Evolutionary conservation across 2,329 filamentous ascomycete genomes (phyloP).

Genomic region (Microcyclospora tardicrescens): DNA sequence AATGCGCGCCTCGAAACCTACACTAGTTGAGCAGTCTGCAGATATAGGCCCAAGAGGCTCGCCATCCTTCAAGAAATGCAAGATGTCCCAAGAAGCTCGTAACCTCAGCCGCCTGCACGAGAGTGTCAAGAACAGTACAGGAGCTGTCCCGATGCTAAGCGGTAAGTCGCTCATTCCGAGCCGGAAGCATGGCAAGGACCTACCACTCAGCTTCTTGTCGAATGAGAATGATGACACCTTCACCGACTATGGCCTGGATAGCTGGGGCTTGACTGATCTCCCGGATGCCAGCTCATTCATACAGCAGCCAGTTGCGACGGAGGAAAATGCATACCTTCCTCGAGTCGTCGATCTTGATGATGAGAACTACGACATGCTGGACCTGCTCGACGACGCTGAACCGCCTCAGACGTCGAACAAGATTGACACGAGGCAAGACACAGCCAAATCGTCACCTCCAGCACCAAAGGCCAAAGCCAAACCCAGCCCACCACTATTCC

Average conservation of each 20-base stretch:
- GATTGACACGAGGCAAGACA: too few species aligned
- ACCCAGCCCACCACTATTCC: too few species aligned
- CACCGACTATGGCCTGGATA: too few species aligned
- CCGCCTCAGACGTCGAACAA: neutral
- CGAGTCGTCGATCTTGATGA: neutral
- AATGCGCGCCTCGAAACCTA: conserved; percentile 11
- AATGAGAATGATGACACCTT: too few species aligned
- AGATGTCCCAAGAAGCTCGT: conserved; percentile 6
- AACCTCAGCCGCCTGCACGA: conserved; percentile 14
- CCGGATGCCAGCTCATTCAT: too few species aligned
- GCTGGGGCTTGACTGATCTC: too few species aligned
- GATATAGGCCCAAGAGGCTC: neutral
- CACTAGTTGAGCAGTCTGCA: neutral
- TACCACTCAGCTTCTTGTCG: conserved; percentile 3
- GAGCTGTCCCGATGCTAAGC: neutral
- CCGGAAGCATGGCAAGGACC: neutral
- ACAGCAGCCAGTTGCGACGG: too few species aligned
- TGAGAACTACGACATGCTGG: conserved; percentile 4
- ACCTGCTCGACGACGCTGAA: neutral
- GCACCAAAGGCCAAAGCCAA: too few species aligned
- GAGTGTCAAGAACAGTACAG: conserved; percentile 11
- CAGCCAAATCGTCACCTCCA: too few species aligned
- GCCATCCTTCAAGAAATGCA: conserved; percentile 2
- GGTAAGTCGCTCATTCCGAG: neutral
- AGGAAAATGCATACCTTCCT: too few species aligned